Conservation (phyloP, 352 stramenopile genomes). For the Phytophthora quininea region DNA sequence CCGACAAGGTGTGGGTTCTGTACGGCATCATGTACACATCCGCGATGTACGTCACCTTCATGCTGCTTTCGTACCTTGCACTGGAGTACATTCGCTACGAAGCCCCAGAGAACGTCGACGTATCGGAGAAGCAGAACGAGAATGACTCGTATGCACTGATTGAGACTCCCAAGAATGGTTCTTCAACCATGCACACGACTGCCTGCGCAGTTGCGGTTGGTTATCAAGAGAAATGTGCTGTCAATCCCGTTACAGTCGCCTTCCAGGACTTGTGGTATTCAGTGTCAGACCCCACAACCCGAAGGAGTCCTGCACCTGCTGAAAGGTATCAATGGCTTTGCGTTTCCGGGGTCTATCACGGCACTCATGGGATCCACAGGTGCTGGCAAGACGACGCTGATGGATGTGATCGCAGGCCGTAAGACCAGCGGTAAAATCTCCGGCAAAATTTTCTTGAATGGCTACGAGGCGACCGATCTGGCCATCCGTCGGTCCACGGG, state of each 20-base stretch:
- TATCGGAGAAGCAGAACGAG: conserved; percentile 15
- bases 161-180: conserved; percentile 20
- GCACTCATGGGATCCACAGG: conserved; percentile 55
- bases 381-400: conserved; percentile 48
- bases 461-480: conserved; percentile 22
- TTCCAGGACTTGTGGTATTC: conserved; percentile 58
- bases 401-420: conserved; percentile 27
- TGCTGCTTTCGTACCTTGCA: conserved; percentile 21
- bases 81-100: conserved; percentile 25
- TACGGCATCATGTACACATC: conserved; percentile 24
- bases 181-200: not conserved
- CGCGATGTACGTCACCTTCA: conserved; percentile 25
- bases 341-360: conserved; percentile 29
- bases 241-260: conserved; percentile 40
- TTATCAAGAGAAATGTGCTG: not conserved
- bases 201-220: conserved; percentile 20
- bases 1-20: conserved; percentile 36
- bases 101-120: conserved; percentile 21
- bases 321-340: conserved; percentile 27
- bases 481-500: conserved; percentile 23
- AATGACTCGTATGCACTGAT: conserved; percentile 18
- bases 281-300: conserved; percentile 40
- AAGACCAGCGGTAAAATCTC: conserved; percentile 1
- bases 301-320: conserved; percentile 46
- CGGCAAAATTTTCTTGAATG: conserved; percentile 15